These are phyloP conservation scores for Usnea hakonensis DNA, from an alignment of 495 filamentous ascomycete genomes.

Conservation along the genomic window DNA sequence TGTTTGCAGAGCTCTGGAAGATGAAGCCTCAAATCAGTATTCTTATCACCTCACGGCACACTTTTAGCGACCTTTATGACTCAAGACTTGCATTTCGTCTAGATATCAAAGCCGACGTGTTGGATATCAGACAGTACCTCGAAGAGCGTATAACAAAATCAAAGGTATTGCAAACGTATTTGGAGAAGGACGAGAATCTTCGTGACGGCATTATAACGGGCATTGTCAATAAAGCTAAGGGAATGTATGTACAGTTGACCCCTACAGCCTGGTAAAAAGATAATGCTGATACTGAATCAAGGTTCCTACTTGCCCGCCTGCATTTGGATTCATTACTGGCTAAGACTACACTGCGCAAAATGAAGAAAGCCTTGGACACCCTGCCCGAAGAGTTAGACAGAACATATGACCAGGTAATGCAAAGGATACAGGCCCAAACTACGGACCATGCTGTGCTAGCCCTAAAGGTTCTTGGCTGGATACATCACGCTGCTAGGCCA, in stretches of 20 bases:
- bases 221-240: slow-evolving; percentile 17
- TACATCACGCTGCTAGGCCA: slow-evolving; percentile 18
- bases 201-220: slow-evolving; percentile 4
- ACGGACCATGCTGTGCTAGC: slow-evolving; percentile 4
- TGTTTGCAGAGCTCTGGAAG: slow-evolving; percentile 16
- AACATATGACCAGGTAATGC: slow-evolving; percentile 23
- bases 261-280: too few species aligned
- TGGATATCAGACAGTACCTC: slow-evolving; percentile 29
- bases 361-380: slow-evolving; percentile 14
- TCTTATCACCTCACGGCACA: slow-evolving; percentile 28
- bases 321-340: slow-evolving; percentile 24
- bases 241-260: slow-evolving; percentile 27
- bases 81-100: slow-evolving; percentile 17
- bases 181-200: slow-evolving; percentile 6
- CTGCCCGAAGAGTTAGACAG: slow-evolving; percentile 20
- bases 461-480: slow-evolving; percentile 19
- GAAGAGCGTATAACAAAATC: slow-evolving; percentile 7
- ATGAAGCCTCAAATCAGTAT: slow-evolving; percentile 16
- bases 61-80: slow-evolving; percentile 14
- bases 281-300: background rate
- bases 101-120: slow-evolving; percentile 25
- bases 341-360: slow-evolving; percentile 14
- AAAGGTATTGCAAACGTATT: background rate
- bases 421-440: slow-evolving; percentile 15
- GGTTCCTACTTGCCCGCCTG: slow-evolving; percentile 26